phyloP scores from a whole-genome alignment of 768 basidiomycete genomes.

The Macrolepiota albuminosa region DNA sequence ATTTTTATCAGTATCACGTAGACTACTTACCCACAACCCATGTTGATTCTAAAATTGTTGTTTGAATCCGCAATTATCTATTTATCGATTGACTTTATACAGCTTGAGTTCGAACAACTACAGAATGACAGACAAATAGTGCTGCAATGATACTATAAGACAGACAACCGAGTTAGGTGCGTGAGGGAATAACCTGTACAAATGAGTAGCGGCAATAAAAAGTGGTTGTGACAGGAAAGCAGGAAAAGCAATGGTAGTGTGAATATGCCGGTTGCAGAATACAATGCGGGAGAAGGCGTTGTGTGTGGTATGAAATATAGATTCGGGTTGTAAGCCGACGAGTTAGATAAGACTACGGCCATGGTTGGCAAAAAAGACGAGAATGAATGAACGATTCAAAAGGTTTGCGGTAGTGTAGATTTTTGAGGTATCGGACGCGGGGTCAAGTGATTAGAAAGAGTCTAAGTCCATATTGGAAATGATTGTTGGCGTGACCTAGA shows the following conservation, averaged over 20 bases:
- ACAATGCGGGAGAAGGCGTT: conserved; percentile 57
- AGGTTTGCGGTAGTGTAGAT: conserved; percentile 37
- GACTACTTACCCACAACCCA: no score
- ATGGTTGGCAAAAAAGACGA: conserved; percentile 24
- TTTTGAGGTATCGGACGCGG: conserved; percentile 29
- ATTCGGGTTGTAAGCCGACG: conserved; percentile 28
- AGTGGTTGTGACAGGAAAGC: conserved; percentile 40
- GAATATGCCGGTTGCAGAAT: conserved; percentile 64
- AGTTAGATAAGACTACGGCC: conserved; percentile 20
- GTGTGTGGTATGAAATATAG: conserved; percentile 29
- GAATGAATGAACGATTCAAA: conserved; percentile 40
- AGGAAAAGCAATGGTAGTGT: conserved; percentile 48
- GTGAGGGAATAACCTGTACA: conserved; percentile 55
- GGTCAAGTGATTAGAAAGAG: conserved; percentile 33
- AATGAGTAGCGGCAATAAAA: conserved; percentile 43
- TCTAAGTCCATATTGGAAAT: conserved; percentile 26
- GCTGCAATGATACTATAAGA: conserved; percentile 64
- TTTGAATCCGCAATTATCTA: conserved; percentile 22
- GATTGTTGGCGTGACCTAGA: conserved; percentile 15
- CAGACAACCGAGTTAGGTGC: conserved; percentile 57
- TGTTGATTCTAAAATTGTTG: background rate
- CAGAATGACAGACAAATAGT: conserved; percentile 66
- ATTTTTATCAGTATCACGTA: background rate
- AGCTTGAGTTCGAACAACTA: conserved; percentile 58
- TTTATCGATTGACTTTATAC: conserved; percentile 49